Evolutionary conservation across 352 stramenopile genomes (phyloP).

Genomic region (Globisporangium heterothallicum): DNA sequence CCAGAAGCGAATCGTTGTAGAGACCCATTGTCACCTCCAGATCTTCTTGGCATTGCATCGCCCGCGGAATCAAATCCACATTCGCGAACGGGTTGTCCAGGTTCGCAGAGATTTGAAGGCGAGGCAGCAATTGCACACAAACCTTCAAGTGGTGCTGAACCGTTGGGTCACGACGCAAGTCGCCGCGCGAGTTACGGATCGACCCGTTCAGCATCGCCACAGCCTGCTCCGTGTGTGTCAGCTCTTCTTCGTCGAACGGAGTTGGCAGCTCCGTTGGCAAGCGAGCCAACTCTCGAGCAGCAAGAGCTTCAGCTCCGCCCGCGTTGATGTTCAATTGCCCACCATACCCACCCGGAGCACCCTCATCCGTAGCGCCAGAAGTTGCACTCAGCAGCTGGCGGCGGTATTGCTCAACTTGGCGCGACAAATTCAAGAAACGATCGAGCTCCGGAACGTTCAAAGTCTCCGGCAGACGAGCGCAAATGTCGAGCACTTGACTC

Average conservation of each 20-base stretch:
- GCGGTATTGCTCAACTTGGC: constrained; percentile 80
- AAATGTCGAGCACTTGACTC: constrained; percentile 78
- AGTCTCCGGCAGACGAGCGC: constrained; percentile 69
- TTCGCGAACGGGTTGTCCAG: constrained; percentile 87
- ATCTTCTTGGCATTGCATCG: constrained; percentile 87
- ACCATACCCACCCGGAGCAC: constrained; percentile 19
- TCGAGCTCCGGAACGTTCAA: constrained; percentile 83
- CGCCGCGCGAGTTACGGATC: constrained; percentile 76
- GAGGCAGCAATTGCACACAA: constrained; percentile 79
- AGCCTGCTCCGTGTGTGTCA: constrained; percentile 80
- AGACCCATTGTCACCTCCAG: constrained; percentile 83
- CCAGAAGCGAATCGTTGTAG: constrained; percentile 87
- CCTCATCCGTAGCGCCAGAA: constrained; percentile 20
- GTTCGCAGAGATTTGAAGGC: constrained; percentile 85
- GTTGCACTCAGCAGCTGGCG: constrained; percentile 44
- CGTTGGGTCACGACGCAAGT: constrained; percentile 70
- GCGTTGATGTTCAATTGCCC: constrained; percentile 56
- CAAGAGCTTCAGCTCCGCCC: constrained; percentile 70
- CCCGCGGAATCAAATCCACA: constrained; percentile 79
- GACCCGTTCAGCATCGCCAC: constrained; percentile 67
- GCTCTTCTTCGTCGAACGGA: constrained; percentile 80
- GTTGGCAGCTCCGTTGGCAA: constrained; percentile 80
- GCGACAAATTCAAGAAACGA: constrained; percentile 82
- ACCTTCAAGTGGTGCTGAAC: constrained; percentile 86
- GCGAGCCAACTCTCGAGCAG: constrained; percentile 69